These are phyloP conservation scores for Venturia aucupariae DNA, from an alignment of 2,329 filamentous ascomycete species.

Conservation along the genomic window DNA sequence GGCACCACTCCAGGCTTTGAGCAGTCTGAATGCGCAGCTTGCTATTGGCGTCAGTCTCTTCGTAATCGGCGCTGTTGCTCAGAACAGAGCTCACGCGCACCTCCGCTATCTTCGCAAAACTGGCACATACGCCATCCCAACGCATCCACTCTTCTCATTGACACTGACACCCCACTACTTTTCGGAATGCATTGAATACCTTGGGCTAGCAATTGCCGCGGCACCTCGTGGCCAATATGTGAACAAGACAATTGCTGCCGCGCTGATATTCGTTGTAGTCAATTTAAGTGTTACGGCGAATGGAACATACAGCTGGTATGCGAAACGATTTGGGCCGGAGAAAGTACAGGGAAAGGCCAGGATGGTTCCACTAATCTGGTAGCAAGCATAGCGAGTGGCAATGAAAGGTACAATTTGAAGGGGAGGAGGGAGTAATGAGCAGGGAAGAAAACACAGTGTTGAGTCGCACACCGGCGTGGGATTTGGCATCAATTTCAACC, in stretches of 20 bases:
- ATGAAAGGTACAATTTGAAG: background rate
- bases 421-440: too few relatives aligned
- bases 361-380: conserved; percentile 62
- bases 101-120: conserved; percentile 46
- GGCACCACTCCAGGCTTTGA: background rate
- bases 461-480: too few relatives aligned
- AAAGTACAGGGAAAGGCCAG: conserved; percentile 56
- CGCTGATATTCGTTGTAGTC: conserved; percentile 60
- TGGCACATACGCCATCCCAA: conserved; percentile 71
- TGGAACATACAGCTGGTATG: conserved; percentile 73
- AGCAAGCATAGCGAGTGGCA: background rate
- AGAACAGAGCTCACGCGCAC: conserved; percentile 52
- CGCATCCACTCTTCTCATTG: conserved; percentile 59
- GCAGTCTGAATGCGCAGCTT: background rate
- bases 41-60: conserved; percentile 41
- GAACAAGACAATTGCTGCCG: conserved; percentile 66
- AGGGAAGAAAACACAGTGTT: background rate
- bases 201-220: conserved; percentile 63
- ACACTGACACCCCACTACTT: conserved; percentile 86
- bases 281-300: conserved; percentile 78
- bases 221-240: conserved; percentile 57
- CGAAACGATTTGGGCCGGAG: conserved; percentile 59
- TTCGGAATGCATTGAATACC: conserved; percentile 76
- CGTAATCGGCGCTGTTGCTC: conserved; percentile 58
- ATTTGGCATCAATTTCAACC: too few relatives aligned